phyloP scores from a whole-genome alignment of 495 filamentous ascomycete species.

The Poronia punctata region DNA sequence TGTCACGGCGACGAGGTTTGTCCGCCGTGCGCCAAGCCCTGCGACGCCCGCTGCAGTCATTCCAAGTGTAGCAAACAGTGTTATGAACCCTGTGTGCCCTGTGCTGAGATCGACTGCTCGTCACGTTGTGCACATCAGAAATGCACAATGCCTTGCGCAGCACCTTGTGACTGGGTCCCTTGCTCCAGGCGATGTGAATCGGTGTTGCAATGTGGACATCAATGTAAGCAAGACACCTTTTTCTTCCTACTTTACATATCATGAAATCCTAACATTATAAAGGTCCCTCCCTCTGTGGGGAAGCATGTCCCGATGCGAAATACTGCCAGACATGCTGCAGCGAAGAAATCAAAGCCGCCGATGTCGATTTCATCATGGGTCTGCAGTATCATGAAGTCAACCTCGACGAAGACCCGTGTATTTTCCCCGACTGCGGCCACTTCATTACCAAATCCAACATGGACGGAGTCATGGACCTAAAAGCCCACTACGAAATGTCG shows the following conservation, averaged over 20 bases:
- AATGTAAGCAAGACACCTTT: slow-evolving; percentile 12
- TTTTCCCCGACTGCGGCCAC: slow-evolving; percentile 62
- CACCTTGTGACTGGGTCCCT: slow-evolving; percentile 61
- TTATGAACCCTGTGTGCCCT: slow-evolving; percentile 58
- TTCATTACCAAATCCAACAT: slow-evolving; percentile 54
- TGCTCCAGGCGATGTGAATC: slow-evolving; percentile 58
- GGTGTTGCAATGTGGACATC: slow-evolving; percentile 56
- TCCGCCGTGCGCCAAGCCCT: slow-evolving; percentile 46
- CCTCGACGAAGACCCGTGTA: slow-evolving; percentile 50
- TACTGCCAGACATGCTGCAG: slow-evolving; percentile 53
- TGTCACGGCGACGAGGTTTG: slow-evolving; percentile 54
- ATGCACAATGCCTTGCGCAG: slow-evolving; percentile 65
- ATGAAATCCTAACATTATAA: slow-evolving; percentile 1
- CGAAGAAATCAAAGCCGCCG: slow-evolving; percentile 32
- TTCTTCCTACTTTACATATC: neutral
- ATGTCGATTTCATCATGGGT: slow-evolving; percentile 49
- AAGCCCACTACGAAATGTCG: slow-evolving; percentile 49
- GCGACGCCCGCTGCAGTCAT: slow-evolving; percentile 58
- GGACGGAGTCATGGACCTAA: slow-evolving; percentile 60
- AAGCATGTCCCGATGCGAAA: slow-evolving; percentile 48
- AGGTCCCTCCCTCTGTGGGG: slow-evolving; percentile 63
- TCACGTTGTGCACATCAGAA: slow-evolving; percentile 50
- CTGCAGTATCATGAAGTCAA: slow-evolving; percentile 49
- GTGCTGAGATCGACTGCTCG: slow-evolving; percentile 48
- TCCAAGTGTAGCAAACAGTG: slow-evolving; percentile 53